phyloP scores from a whole-genome alignment of 305 asterid species.

The Plantago lanceolata region DNA sequence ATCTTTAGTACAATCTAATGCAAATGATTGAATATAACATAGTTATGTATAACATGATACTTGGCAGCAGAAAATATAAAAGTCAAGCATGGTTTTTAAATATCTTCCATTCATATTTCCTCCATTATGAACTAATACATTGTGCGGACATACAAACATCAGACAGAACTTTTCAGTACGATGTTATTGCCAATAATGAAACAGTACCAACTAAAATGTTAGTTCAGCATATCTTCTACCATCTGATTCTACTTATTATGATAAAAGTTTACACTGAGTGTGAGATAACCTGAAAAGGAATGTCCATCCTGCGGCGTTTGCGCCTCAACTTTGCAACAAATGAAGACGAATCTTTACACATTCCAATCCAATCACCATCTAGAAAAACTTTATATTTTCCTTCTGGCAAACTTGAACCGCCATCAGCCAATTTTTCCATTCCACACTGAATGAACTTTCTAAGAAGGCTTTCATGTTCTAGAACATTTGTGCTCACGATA shows the following conservation, averaged over 20 bases:
- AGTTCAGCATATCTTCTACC: conserved; percentile 7
- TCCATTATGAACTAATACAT: not conserved
- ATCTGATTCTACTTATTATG: conserved; percentile 5
- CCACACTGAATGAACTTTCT: conserved; percentile 56
- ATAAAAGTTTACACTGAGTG: conserved; percentile 24
- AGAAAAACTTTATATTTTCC: conserved; percentile 66
- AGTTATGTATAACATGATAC: too few relatives aligned
- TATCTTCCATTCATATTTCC: not conserved
- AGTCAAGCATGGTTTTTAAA: not conserved
- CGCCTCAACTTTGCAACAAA: conserved; percentile 66
- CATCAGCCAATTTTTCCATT: conserved; percentile 60
- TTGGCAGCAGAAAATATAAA: too few relatives aligned
- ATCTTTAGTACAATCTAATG: not conserved
- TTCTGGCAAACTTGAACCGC: conserved; percentile 36
- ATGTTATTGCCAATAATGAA: conserved; percentile 2
- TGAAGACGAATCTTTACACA: conserved; percentile 61
- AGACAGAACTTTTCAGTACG: conserved; percentile 2
- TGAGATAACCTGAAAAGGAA: conserved; percentile 61
- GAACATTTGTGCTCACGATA: conserved; percentile 56
- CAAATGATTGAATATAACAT: not conserved
- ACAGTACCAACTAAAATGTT: conserved; percentile 8
- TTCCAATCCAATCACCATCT: conserved; percentile 92
- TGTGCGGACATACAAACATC: not conserved
- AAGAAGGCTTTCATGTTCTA: conserved; percentile 42
- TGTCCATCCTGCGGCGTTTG: conserved; percentile 62